phyloP scores from a whole-genome alignment of 352 stramenopile genomes.

The Globisporangium camurandrum region DNA sequence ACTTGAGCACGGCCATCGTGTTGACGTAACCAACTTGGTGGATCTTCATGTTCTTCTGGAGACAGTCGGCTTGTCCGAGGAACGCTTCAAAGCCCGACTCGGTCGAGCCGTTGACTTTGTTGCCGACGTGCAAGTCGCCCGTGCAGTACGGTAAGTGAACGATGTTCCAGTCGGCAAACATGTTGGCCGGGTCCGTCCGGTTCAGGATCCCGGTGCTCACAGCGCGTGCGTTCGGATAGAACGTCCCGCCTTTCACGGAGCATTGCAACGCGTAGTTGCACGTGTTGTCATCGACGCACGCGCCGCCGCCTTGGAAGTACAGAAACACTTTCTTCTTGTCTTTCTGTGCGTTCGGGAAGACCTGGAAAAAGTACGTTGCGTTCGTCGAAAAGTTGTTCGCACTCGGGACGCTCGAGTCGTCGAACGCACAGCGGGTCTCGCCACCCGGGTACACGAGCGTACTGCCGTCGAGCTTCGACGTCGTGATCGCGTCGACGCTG shows the following conservation, averaged over 20 bases:
- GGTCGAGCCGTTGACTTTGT: constrained; percentile 8
- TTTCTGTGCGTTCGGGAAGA: constrained; percentile 44
- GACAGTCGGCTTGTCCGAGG: constrained; percentile 17
- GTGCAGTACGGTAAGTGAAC: constrained; percentile 70
- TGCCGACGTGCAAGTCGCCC: constrained; percentile 56
- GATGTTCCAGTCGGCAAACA: constrained; percentile 70
- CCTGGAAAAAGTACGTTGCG: constrained; percentile 66
- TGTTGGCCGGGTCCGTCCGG: constrained; percentile 31
- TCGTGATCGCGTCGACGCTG: constrained; percentile 35
- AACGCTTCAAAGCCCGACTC: constrained; percentile 12
- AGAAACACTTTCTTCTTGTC: constrained; percentile 63
- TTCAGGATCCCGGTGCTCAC: constrained; percentile 42
- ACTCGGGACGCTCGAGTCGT: constrained; percentile 35
- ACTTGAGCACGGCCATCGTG: constrained; percentile 44
- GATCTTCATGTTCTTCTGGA: constrained; percentile 26
- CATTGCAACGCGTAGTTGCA: constrained; percentile 64
- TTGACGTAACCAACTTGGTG: constrained; percentile 65
- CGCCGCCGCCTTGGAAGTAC: constrained; percentile 65
- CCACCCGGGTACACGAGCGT: constrained; percentile 52
- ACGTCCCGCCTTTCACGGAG: constrained; percentile 27
- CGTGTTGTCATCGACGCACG: constrained; percentile 54
- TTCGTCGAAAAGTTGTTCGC: constrained; percentile 37
- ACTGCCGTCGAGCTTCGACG: constrained; percentile 35
- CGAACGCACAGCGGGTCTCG: constrained; percentile 45
- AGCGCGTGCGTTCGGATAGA: constrained; percentile 28